Evolutionary conservation across 768 basidiomycete genomes (phyloP), one percentile per base, ranked within the genome.

Genomic region (Naematelia encephala): DNA sequence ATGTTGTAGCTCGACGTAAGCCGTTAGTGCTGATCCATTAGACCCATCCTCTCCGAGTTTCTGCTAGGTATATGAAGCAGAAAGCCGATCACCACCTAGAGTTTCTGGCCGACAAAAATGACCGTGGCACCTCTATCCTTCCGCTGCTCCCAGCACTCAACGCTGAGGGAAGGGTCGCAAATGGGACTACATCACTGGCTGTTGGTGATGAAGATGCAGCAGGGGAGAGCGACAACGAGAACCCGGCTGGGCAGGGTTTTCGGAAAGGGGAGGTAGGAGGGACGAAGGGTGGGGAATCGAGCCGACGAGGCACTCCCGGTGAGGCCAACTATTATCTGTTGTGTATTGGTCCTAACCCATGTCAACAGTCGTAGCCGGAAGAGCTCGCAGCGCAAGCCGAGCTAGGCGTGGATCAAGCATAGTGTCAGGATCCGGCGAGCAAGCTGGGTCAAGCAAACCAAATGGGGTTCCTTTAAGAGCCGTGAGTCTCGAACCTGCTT

Each of bases 31-130:
- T 57, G 21, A 61, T 39, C 30, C 13, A 10, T 39, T 76, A 96
- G 91, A 84, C 85, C 57, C 94, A 99, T 73, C 94, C 90, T 1
- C 83, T 99, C 45, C 86, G 91, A 45, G 83, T 82, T 54, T 88
- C 87, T 60, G 92, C 89, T 1, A 82, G 83, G 53, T 86, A 89
- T 34, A 84, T 99, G 65, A 85, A 87, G 69, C 81, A 81, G 60
- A 93, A 94, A 77, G 88, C 92, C 0, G 88, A 93, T 56, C 84
- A 85, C 64, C 84, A 97, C 23, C 84, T 98, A 19, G 85, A 85
- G 69, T 87, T 93, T 69, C 87, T 98, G 65, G 89, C 89, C 1
- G 96, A 98, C 77, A 84, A 86, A 68, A 87, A 86, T 69, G 90
- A 93, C 68, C 58, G 66, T 27, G 49, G 52, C 11, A 45, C 53